A percentile compares a stretch with the other conserved stretches of the same genome.
Evolutionary conservation across 2,329 filamentous ascomycete species (phyloP).

Genomic region (Magnaporthiopsis poae): DNA sequence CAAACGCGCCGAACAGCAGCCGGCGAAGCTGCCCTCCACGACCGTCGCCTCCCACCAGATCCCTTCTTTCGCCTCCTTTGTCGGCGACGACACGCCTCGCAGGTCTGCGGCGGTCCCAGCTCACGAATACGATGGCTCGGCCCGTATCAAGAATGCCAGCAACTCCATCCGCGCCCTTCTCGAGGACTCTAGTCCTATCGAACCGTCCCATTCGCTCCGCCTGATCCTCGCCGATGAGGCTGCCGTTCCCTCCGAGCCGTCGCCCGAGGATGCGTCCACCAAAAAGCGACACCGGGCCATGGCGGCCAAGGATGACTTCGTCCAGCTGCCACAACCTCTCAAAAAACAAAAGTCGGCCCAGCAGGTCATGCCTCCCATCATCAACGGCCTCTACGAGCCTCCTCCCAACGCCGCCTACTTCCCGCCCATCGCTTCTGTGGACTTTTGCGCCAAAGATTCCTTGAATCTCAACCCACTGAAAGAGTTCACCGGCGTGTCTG

Average conservation of each 20-base stretch:
- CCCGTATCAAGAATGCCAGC: slow-evolving; percentile 13
- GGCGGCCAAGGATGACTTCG: slow-evolving; percentile 49
- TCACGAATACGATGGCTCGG: slow-evolving; percentile 12
- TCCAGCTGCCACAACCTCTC: slow-evolving; percentile 53
- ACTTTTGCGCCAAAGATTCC: slow-evolving; percentile 40
- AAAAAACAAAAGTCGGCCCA: slow-evolving; percentile 54
- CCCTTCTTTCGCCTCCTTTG: slow-evolving; percentile 15
- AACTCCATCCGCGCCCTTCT: slow-evolving; percentile 32
- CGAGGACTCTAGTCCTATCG: slow-evolving; percentile 27
- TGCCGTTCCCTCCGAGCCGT: neutral
- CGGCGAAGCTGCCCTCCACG: slow-evolving; percentile 14
- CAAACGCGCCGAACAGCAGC: slow-evolving; percentile 29
- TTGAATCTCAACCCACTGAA: slow-evolving; percentile 32
- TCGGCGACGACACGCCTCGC: slow-evolving; percentile 10
- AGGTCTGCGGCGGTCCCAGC: slow-evolving; percentile 6
- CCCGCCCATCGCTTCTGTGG: slow-evolving; percentile 49
- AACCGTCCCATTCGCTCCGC: slow-evolving; percentile 34
- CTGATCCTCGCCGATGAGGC: slow-evolving; percentile 35
- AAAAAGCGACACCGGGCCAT: slow-evolving; percentile 46
- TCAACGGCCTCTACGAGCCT: slow-evolving; percentile 53
- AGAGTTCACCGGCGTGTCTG: slow-evolving; percentile 23
- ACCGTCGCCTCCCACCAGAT: slow-evolving; percentile 14
- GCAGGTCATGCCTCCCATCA: slow-evolving; percentile 53
- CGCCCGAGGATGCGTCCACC: slow-evolving; percentile 32
- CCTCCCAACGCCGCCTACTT: slow-evolving; percentile 53